Evolutionary conservation across 1,284 basidiomycete genomes (phyloP).

Genomic region (Trichosporon faecale): DNA sequence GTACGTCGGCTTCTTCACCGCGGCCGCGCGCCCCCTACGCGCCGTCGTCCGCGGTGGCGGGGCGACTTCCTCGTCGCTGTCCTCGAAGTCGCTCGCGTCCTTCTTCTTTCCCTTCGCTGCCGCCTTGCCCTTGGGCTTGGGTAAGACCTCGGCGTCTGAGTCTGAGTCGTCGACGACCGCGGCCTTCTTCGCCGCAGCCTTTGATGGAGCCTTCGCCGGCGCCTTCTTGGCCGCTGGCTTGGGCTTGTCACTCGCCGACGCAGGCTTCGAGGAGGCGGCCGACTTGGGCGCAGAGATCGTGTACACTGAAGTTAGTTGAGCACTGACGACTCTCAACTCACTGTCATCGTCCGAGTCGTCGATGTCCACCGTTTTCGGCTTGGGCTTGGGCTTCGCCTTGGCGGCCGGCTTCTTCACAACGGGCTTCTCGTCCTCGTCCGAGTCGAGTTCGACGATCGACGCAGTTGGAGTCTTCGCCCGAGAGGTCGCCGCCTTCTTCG

Average conservation of each 20-base stretch:
- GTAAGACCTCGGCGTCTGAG: slow-evolving; percentile 21
- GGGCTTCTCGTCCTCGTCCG: slow-evolving; percentile 6
- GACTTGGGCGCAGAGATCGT: slow-evolving; percentile 38
- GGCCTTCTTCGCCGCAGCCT: slow-evolving; percentile 14
- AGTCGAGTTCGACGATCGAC: not conserved
- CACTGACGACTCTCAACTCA: slow-evolving; percentile 17
- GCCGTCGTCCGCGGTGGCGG: slow-evolving; percentile 13
- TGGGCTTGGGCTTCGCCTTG: slow-evolving; percentile 51
- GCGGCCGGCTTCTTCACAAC: slow-evolving; percentile 50
- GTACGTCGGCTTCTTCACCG: slow-evolving; percentile 25
- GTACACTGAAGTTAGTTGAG: slow-evolving; percentile 28
- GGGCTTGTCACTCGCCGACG: not conserved
- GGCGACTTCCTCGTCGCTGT: slow-evolving; percentile 9
- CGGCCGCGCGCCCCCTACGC: slow-evolving; percentile 16
- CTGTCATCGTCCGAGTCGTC: slow-evolving; percentile 63
- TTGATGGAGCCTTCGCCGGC: slow-evolving; percentile 14
- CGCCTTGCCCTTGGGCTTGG: slow-evolving; percentile 21
- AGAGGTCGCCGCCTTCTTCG: slow-evolving; percentile 28
- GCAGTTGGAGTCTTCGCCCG: not conserved
- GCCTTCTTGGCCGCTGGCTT: slow-evolving; percentile 39
- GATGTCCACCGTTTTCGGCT: slow-evolving; percentile 55
- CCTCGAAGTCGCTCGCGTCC: slow-evolving; percentile 24
- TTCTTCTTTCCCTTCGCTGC: slow-evolving; percentile 22
- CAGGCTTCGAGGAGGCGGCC: slow-evolving; percentile 13
- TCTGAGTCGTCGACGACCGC: slow-evolving; percentile 14